Evolutionary conservation across 768 basidiomycete species (phyloP).

Genomic region (Boletus insuetus): DNA sequence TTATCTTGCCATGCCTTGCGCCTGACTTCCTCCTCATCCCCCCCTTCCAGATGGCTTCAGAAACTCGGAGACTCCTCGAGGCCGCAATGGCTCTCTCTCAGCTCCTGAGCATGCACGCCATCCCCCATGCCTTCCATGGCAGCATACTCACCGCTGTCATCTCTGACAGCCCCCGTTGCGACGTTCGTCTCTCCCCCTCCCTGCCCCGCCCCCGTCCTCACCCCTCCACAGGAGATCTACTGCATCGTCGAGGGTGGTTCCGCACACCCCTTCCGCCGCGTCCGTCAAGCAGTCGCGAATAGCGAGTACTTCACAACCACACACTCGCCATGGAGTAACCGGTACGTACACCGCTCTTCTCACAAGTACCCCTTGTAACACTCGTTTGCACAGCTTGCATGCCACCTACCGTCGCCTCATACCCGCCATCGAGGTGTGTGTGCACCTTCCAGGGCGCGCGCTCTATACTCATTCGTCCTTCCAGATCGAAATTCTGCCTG

Average conservation of each 20-base stretch:
- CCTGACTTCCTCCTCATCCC: conserved; percentile 28
- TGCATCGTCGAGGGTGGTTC: conserved; percentile 81
- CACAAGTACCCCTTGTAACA: conserved; percentile 8
- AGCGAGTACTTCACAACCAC: conserved; percentile 63
- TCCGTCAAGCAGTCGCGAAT: conserved; percentile 69
- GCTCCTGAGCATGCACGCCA: conserved; percentile 50
- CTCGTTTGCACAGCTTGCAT: conserved; percentile 52
- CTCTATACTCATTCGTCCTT: conserved; percentile 4
- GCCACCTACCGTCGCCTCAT: conserved; percentile 73
- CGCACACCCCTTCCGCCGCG: conserved; percentile 73
- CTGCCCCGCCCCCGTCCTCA: conserved; percentile 7
- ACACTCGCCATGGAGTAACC: conserved; percentile 83
- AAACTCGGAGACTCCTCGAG: conserved; percentile 71
- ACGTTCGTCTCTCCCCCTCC: conserved; percentile 45
- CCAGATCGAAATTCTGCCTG: conserved; percentile 81
- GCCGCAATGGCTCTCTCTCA: conserved; percentile 74
- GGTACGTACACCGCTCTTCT: conserved; percentile 41
- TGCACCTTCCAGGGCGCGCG: background rate
- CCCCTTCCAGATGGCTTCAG: conserved; percentile 47
- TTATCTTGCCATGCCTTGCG: conserved; percentile 53
- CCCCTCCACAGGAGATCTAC: conserved; percentile 64
- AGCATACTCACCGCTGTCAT: conserved; percentile 69
- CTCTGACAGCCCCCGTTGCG: conserved; percentile 58
- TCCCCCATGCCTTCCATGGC: conserved; percentile 83
- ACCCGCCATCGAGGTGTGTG: conserved; percentile 68